A percentile compares a stretch with the other conserved stretches of the same genome.
Conservation (phyloP, 208 protist species). For the Trypanosoma rangeli region DNA sequence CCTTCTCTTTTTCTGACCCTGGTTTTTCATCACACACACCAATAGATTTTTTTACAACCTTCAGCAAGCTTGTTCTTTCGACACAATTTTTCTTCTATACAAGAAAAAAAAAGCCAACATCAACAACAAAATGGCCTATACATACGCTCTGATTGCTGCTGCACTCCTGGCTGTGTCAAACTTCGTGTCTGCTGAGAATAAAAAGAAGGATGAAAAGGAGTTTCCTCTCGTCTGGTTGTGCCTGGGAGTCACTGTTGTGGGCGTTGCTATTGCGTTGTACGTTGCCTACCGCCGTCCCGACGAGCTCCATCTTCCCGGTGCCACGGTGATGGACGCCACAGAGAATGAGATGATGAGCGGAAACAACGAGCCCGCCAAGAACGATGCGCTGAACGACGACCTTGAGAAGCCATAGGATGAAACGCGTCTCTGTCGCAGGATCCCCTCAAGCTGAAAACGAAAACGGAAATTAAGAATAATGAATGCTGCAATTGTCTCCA, state of each 20-base stretch:
- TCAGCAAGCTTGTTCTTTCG: background rate
- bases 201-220: conserved; percentile 15
- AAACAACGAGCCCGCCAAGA: conserved; percentile 9
- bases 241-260: conserved; percentile 37
- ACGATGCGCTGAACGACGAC: conserved; percentile 11
- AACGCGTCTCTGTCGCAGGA: too few species aligned
- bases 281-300: conserved; percentile 40
- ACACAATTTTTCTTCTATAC: conserved; percentile 4
- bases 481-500: too few species aligned
- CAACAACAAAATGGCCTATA: conserved; percentile 11
- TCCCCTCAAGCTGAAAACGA: background rate
- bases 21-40: background rate
- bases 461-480: too few species aligned
- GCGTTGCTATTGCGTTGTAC: conserved; percentile 30
- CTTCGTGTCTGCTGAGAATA: background rate
- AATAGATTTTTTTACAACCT: background rate
- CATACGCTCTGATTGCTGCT: conserved; percentile 16
- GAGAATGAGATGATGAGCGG: conserved; percentile 16
- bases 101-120: background rate
- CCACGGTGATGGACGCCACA: conserved; percentile 24
- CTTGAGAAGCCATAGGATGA: conserved; percentile 8
- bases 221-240: conserved; percentile 48
- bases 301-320: conserved; percentile 34
- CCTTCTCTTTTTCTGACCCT: background rate
- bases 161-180: conserved; percentile 8